Percentiles rank a stretch among this genome's conserved stretches.
Conservation (phyloP, 768 basidiomycete genomes). For the Mrakia blollopis region DNA sequence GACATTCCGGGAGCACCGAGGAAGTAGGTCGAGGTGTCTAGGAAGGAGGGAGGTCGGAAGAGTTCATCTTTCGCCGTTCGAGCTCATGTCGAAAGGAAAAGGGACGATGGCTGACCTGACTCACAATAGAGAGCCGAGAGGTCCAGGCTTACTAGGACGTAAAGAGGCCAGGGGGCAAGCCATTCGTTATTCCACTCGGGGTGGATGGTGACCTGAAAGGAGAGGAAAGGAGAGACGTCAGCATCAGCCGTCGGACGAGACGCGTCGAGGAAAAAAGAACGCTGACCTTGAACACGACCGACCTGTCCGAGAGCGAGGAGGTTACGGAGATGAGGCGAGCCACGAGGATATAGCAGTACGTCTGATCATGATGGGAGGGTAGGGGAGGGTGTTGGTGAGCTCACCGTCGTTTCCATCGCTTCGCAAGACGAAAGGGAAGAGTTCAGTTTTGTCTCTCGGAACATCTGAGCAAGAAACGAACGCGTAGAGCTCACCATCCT, state of each 20-base stretch:
- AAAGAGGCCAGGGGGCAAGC: conserved; percentile 44
- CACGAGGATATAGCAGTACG: no score
- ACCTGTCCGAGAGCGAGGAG: background rate
- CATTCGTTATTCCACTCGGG: conserved; percentile 42
- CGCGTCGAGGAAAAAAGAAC: background rate
- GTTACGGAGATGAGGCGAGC: background rate
- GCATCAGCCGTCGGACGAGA: background rate
- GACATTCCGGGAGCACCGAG: background rate
- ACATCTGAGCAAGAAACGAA: no score
- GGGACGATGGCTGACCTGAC: background rate
- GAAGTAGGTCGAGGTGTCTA: conserved; percentile 12
- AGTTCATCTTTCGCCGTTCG: no score
- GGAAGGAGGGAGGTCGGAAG: background rate
- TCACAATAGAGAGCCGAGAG: conserved; percentile 12
- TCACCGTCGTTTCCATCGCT: no score
- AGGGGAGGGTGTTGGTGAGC: no score
- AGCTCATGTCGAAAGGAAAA: no score
- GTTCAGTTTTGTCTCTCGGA: no score
- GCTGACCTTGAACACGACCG: conserved; percentile 26
- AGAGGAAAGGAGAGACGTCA: background rate
- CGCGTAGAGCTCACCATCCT: no score
- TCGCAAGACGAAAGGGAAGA: no score
- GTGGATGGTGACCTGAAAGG: conserved; percentile 38
- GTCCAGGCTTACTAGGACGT: conserved; percentile 40
- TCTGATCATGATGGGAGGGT: no score